Base-by-base conservation (phyloP, 1,284 basidiomycete species). In the Heterobasidion occidentale region DNA sequence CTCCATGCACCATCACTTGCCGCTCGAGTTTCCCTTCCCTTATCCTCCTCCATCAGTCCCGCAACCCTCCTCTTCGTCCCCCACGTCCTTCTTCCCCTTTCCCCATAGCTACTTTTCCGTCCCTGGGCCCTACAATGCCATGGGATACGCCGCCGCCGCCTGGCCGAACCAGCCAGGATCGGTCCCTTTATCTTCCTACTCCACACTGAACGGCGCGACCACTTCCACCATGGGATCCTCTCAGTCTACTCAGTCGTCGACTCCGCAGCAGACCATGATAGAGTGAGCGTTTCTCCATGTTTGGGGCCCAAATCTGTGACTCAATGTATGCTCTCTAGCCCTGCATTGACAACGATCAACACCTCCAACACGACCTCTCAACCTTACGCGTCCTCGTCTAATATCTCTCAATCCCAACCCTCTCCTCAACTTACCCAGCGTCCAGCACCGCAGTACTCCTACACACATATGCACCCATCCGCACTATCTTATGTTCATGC, bases 181-280 rank as follows among this genome's bases (percentile, higher is more conserved):
- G 47, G 68, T 89, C 7, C 87, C 88, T 1, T 68, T 90, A 36
- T 90, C 87, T 8, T 82, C 72, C 58, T 90, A 89, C 61, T 90
- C 87, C 12, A 82, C 83, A 35, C 68, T 90, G 54, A 88, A 89
- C 69, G 87, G 87, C 17, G 87, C 87, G 34, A 90, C 71, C 3
- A 68, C 81, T 5, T 64, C 72, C 3, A 64, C 69, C 3, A 61
- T 61, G 3, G 36, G 59, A 36, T 54, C 72, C 38, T 62, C 58
- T 44, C 62, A 59, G 34, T 51, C 65, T 49, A 68, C 64, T 53
- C 67, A 69, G 48, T 62, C 71, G 11, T 58, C 70, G 33, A 60
- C 67, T 20, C 69, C 78, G 0, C 27, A 27, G 66, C 73, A 74
- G 48, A 70, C 78, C 62, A 74, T 81, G 63, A 83, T 82, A 38